Evolutionary conservation across 768 basidiomycete genomes (phyloP).

Genomic region (Trametes cubensis): DNA sequence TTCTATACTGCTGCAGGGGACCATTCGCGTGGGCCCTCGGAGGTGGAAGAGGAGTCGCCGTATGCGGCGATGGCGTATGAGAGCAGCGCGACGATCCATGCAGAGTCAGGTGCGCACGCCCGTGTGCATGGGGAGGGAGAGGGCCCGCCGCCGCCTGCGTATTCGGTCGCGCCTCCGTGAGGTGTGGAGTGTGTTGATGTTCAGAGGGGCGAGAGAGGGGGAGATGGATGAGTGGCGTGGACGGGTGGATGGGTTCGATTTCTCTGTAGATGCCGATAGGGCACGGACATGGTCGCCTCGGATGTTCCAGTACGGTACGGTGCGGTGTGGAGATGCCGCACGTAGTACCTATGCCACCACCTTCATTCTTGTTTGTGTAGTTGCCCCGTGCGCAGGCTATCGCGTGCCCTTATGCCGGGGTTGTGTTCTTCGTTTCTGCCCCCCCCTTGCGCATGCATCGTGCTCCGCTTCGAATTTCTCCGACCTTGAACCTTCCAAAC

Average conservation of each 20-base stretch:
- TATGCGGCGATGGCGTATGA: slow-evolving; percentile 11
- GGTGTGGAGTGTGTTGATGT: too few species aligned
- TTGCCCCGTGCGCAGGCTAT: too few species aligned
- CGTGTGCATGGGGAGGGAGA: background rate
- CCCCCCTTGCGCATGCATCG: too few species aligned
- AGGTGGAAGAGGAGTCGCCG: slow-evolving; percentile 5
- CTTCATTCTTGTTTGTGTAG: too few species aligned
- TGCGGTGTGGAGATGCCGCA: too few species aligned
- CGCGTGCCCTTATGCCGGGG: too few species aligned
- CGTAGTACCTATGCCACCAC: too few species aligned
- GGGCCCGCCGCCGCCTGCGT: slow-evolving; percentile 5
- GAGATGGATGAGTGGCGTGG: background rate
- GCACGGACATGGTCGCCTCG: background rate
- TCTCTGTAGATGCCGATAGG: background rate
- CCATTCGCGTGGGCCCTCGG: slow-evolving; percentile 10
- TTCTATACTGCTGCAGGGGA: slow-evolving; percentile 21
- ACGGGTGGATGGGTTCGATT: background rate
- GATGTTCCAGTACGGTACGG: too few species aligned
- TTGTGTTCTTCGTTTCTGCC: too few species aligned
- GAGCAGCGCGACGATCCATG: slow-evolving; percentile 2
- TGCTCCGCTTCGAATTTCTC: too few species aligned
- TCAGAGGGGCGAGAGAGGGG: too few species aligned
- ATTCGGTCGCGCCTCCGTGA: slow-evolving; percentile 5
- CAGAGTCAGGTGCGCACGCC: background rate
- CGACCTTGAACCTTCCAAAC: too few species aligned